These are phyloP conservation scores for Myxozyma udenii DNA, from an alignment of 805 yeast species.

Conservation along the genomic window DNA sequence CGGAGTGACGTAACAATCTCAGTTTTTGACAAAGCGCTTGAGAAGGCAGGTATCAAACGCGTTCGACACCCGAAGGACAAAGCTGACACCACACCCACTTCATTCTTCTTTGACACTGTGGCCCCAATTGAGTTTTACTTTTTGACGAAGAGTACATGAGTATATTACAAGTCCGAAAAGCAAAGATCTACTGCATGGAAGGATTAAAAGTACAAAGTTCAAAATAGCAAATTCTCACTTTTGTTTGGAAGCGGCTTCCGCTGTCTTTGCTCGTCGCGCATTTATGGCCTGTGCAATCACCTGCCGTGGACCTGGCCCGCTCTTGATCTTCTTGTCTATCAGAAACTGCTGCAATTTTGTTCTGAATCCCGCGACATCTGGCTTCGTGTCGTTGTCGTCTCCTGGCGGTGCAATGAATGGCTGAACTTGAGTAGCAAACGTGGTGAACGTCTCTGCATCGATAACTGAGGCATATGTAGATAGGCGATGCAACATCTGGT, in stretches of 20 bases:
- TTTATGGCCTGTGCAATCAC: slow-evolving; percentile 5
- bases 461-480: background rate
- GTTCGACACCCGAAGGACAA: slow-evolving; percentile 20
- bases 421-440: slow-evolving; percentile 9
- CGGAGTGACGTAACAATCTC: slow-evolving; percentile 56
- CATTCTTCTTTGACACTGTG: slow-evolving; percentile 13
- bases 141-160: background rate
- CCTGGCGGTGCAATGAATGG: slow-evolving; percentile 18
- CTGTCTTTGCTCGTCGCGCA: background rate
- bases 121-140: slow-evolving; percentile 18
- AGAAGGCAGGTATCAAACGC: slow-evolving; percentile 4
- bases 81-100: slow-evolving; percentile 5
- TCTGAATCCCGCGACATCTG: slow-evolving; percentile 24
- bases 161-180: background rate
- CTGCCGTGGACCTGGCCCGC: slow-evolving; percentile 12
- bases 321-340: slow-evolving; percentile 10
- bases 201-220: background rate
- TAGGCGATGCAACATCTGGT: background rate
- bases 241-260: too few species aligned
- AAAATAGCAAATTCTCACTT: too few species aligned
- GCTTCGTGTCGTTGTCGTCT: slow-evolving; percentile 5
- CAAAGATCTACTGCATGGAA: background rate
- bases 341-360: slow-evolving; percentile 22
- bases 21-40: slow-evolving; percentile 44
- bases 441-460: slow-evolving; percentile 7